Base-by-base conservation (phyloP, 192 early-diverging fungal genomes). In the Gamsiella multidivaricata region DNA sequence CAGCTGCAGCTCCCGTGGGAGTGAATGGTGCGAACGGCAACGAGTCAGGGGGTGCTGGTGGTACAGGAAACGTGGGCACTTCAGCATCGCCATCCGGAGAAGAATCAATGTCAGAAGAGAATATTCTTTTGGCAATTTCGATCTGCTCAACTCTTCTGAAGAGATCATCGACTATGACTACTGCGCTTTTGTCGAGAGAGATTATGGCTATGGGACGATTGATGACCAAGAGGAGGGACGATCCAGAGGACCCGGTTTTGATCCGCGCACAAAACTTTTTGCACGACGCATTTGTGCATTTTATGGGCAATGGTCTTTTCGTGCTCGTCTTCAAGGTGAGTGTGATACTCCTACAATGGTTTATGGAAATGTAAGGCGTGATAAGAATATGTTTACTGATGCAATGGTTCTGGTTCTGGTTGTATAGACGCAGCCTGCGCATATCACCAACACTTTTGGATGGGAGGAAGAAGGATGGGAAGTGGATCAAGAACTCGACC, bases 301-400 rank as follows among this genome's bases (percentile, higher is more conserved):
- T 89, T 65, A 82, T 86, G 32, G 82, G 68, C 17, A 84, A 83
- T 55, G 88, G 88, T 14, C 73, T 89, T n/a, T 89, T 89, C 80
- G 84, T 89, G 2, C 72, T 89, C 18, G 81, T 89, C 23, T 89
- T 89, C 45, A 89, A 89, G 72, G 87, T 88, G 69, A 22, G 20
- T 33, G n/a, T n/a, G n/a, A n/a, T n/a, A n/a, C n/a, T n/a, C n/a
- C n/a, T n/a, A n/a, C n/a, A n/a, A n/a, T n/a, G n/a, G n/a, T n/a
- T n/a, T n/a, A n/a, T n/a, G n/a, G n/a, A n/a, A n/a, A n/a, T n/a
- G n/a, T n/a, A n/a, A n/a, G n/a, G n/a, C n/a, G n/a, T n/a, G n/a
- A n/a, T n/a, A n/a, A n/a, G n/a, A n/a, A n/a, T n/a, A n/a, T 10
- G 45, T 45, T 25, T 17, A 45, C 9, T 41, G n/a, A 22, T n/a